Base-by-base conservation (phyloP, 257 asterid genomes). In the Thymus mandschuricus region DNA sequence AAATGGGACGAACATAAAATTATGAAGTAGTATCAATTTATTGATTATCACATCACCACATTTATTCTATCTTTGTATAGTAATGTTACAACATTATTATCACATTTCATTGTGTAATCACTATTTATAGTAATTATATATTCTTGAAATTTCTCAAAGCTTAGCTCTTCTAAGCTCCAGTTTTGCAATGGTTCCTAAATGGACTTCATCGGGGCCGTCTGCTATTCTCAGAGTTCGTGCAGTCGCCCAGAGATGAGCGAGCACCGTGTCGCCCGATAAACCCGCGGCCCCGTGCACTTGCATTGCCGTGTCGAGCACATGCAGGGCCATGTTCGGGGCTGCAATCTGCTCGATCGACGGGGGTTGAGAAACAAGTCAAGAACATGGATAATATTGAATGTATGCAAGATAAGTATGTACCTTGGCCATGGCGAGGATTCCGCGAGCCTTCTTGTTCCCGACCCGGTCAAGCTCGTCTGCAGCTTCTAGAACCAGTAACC, bases 271-370 rank as follows among this genome's bases (percentile, higher is more conserved):
- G 0, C 95, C 92, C 0, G 98, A 95, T 71, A 95, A 10, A 52
- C 99, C 99, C 11, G 98, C 98, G 10, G 92, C 99, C 2, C 99
- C 99, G 10, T 92, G 97, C 75, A 95, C 97, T 86, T 94, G 99
- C 90, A 95, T 95, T 3, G 98, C 97, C 80, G 75, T 89, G 76
- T 95, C 98, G 13, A 95, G 92, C 52, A 92, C 98, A 83, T 80
- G 86, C 81, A 92, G 70, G 15, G 97, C 96, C 99, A 91, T 91
- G 68, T 82, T 84, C 3, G 99, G 99, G 60, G 98, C 86, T 11
- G 97, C 98, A n/a, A 94, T 92, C 97, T 94, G 80, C 63, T 48
- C 73, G 9, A 8, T 13, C 34, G 15, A 15, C 2, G 4, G 35
- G 60, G 31, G 66, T 57, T 35, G 44, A 27, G 15, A 61, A 34